These are phyloP conservation scores for Brassica carinata DNA, from an alignment of 345 rosid genomes.

Conservation along the genomic window DNA sequence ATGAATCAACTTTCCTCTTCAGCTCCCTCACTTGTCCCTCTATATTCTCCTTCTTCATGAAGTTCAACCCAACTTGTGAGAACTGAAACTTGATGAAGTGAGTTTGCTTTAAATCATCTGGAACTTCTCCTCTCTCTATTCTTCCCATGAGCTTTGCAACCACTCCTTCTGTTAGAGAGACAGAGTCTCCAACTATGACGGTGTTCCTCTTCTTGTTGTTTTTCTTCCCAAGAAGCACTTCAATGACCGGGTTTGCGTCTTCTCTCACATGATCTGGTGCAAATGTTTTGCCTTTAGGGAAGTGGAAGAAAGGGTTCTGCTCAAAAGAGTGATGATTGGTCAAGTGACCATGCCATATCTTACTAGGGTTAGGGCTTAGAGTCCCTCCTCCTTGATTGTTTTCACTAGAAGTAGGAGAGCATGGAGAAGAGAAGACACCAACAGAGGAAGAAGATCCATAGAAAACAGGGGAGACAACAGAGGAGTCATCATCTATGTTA, in stretches of 20 bases:
- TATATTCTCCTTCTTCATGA: slow-evolving; percentile 71
- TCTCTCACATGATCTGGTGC: slow-evolving; percentile 51
- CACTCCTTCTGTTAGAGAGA: slow-evolving; percentile 57
- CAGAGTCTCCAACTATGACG: slow-evolving; percentile 75
- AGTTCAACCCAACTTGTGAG: slow-evolving; percentile 60
- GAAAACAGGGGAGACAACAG: slow-evolving; percentile 67
- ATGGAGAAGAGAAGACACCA: slow-evolving; percentile 90
- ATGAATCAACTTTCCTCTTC: slow-evolving; percentile 59
- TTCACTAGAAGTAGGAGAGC: slow-evolving; percentile 63
- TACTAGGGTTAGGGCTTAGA: slow-evolving; percentile 48
- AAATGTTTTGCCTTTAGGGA: slow-evolving; percentile 52
- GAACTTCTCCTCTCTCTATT: slow-evolving; percentile 76
- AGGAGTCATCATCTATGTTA: slow-evolving; percentile 60
- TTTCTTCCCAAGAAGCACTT: slow-evolving; percentile 60
- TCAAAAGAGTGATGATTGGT: slow-evolving; percentile 54
- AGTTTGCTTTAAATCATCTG: slow-evolving; percentile 58
- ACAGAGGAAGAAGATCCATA: slow-evolving; percentile 51
- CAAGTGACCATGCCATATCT: slow-evolving; percentile 63
- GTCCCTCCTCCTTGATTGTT: slow-evolving; percentile 48
- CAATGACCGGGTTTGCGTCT: slow-evolving; percentile 67
- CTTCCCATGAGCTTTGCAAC: slow-evolving; percentile 58
- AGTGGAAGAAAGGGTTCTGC: slow-evolving; percentile 51
- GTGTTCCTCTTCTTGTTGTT: slow-evolving; percentile 60
- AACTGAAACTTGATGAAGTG: slow-evolving; percentile 69
- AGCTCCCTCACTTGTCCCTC: slow-evolving; percentile 59